A percentile compares a stretch with the other conserved stretches of the same genome.
Conservation (phyloP, 352 stramenopile genomes). For the Pythium phragmiticola region DNA sequence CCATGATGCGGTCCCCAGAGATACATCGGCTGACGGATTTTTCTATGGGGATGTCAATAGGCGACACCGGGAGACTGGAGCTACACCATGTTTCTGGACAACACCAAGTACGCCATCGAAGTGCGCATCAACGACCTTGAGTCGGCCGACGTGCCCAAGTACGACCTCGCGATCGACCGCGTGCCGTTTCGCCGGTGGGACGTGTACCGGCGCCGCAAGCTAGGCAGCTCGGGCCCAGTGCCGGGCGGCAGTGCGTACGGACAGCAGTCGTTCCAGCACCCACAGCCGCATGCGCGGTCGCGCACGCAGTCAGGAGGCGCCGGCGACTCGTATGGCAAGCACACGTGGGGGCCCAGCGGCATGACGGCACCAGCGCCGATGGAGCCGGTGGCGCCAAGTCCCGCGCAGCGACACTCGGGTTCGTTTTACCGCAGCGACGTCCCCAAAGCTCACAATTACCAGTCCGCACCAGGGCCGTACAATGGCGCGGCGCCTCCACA, state of each 20-base stretch:
- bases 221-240: background rate
- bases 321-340: constrained; percentile 50
- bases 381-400: constrained; percentile 26
- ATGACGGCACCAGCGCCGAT: constrained; percentile 35
- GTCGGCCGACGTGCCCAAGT: constrained; percentile 75
- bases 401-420: constrained; percentile 26
- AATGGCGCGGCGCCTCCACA: background rate
- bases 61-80: constrained; percentile 72
- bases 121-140: constrained; percentile 86
- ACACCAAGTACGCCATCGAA: constrained; percentile 73
- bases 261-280: constrained; percentile 29
- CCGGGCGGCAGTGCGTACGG: background rate
- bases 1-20: background rate
- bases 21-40: background rate
- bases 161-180: constrained; percentile 79
- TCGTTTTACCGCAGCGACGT: constrained; percentile 16
- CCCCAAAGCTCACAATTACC: background rate
- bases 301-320: constrained; percentile 5
- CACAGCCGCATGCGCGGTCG: constrained; percentile 14
- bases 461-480: constrained; percentile 15
- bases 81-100: constrained; percentile 78
- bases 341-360: constrained; percentile 63
- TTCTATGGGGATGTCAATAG: constrained; percentile 23
- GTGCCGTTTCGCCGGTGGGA: constrained; percentile 84
- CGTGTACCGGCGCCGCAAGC: constrained; percentile 75